Evolutionary conservation across 345 rosid genomes (phyloP).

Genomic region (Anastatica hierochuntica): DNA sequence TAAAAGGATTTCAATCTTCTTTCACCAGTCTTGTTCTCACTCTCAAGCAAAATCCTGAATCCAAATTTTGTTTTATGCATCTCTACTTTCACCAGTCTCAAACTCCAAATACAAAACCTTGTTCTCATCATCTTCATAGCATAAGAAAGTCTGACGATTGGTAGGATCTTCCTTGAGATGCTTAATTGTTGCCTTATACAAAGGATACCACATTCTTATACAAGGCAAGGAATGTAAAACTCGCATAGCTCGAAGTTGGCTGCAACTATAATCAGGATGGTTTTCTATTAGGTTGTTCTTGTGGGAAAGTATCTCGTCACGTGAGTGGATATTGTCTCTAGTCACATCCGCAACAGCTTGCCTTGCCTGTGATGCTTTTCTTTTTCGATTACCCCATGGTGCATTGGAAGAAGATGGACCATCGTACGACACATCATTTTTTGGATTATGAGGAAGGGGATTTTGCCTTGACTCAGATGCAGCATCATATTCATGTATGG

Average conservation of each 20-base stretch:
- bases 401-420: not conserved
- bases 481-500: too few species aligned
- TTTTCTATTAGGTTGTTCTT: not conserved
- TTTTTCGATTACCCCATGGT: not conserved
- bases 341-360: not conserved
- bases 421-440: too few species aligned
- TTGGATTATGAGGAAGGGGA: not conserved
- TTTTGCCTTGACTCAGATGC: not conserved
- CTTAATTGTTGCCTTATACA: not conserved
- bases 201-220: not conserved
- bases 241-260: not conserved
- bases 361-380: too few species aligned
- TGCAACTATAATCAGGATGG: not conserved
- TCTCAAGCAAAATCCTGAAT: too few species aligned
- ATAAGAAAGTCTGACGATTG: conserved; percentile 14
- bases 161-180: too few species aligned
- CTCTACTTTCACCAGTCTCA: not conserved
- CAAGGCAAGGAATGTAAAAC: not conserved
- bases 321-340: not conserved
- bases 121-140: not conserved
- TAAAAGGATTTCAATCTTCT: not conserved
- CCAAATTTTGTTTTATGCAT: too few species aligned
- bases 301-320: not conserved
- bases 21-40: not conserved
- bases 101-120: not conserved